Conservation (phyloP, 352 stramenopile species). For the Bremia lactucae region DNA sequence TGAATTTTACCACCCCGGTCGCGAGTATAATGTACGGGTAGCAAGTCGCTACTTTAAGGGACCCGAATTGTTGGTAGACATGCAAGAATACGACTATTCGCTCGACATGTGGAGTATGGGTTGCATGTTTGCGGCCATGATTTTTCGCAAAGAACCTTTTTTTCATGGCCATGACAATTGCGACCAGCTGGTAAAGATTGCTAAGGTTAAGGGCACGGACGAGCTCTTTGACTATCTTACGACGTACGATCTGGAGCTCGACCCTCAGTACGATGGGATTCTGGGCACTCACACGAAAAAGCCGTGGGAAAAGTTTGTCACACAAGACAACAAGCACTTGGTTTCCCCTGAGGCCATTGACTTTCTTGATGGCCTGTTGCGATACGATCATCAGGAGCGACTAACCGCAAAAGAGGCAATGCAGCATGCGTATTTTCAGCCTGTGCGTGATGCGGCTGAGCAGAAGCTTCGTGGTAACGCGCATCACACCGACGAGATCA, state of each 20-base stretch:
- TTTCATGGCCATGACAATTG: constrained; percentile 99
- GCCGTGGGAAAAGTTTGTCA: constrained; percentile 98
- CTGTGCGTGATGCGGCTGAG: constrained; percentile 75
- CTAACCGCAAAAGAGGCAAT: constrained; percentile 98
- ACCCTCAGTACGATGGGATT: constrained; percentile 97
- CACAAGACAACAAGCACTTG: constrained; percentile 95
- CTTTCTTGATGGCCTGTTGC: constrained; percentile 82
- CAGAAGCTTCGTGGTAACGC: constrained; percentile 48
- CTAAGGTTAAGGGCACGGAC: constrained; percentile 95
- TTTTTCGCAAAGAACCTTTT: constrained; percentile 99
- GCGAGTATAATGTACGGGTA: constrained; percentile 99
- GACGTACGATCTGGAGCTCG: constrained; percentile 98
- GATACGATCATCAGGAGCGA: constrained; percentile 95
- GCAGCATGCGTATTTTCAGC: constrained; percentile 96
- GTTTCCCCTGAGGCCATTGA: constrained; percentile 94
- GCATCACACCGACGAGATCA: constrained; percentile 58
- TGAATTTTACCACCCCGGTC: constrained; percentile 97
- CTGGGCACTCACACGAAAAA: constrained; percentile 96
- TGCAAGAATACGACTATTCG: constrained; percentile 99
- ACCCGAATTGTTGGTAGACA: constrained; percentile 96
- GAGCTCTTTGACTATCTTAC: constrained; percentile 98
- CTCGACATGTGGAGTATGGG: constrained; percentile 99
- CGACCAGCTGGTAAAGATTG: constrained; percentile 99
- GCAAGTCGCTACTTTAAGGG: constrained; percentile 99
- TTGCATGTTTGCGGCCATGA: constrained; percentile 99